These are phyloP conservation scores for Arxiozyma bovina DNA, from an alignment of 1,139 yeast genomes.

Conservation along the genomic window DNA sequence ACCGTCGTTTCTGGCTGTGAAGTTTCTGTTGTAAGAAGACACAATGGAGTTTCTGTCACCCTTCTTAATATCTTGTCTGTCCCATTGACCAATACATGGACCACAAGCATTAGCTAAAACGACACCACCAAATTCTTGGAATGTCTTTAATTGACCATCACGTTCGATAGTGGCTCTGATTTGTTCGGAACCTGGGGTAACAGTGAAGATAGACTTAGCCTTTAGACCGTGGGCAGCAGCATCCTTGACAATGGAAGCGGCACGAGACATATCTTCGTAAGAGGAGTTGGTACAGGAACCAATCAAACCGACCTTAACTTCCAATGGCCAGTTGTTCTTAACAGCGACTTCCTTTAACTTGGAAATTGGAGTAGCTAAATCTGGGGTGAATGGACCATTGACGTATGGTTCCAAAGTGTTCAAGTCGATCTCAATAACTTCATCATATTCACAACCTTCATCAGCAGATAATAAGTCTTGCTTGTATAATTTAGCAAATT, in stretches of 20 bases:
- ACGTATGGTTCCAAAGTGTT: conserved; percentile 93
- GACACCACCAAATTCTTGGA: conserved; percentile 88
- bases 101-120: conserved; percentile 99
- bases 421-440: conserved; percentile 89
- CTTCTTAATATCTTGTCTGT: conserved; percentile 92
- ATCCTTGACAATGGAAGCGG: conserved; percentile 86
- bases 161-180: conserved; percentile 97
- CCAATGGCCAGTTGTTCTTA: conserved; percentile 88
- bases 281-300: conserved; percentile 99
- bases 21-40: conserved; percentile 98
- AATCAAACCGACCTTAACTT: conserved; percentile 90
- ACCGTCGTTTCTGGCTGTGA: conserved; percentile 98
- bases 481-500: conserved; percentile 68
- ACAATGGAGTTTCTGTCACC: conserved; percentile 98
- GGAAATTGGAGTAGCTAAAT: conserved; percentile 94
- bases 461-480: conserved; percentile 81
- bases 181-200: conserved; percentile 99
- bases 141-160: conserved; percentile 88
- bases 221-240: conserved; percentile 87
- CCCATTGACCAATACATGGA: conserved; percentile 99
- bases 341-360: conserved; percentile 83
- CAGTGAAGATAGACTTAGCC: conserved; percentile 83
- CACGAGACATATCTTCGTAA: conserved; percentile 97
- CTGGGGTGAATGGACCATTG: conserved; percentile 99
- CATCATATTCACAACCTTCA: conserved; percentile 92